Conservation (phyloP, 441 rosid species). For the Geranium incanum region DNA sequence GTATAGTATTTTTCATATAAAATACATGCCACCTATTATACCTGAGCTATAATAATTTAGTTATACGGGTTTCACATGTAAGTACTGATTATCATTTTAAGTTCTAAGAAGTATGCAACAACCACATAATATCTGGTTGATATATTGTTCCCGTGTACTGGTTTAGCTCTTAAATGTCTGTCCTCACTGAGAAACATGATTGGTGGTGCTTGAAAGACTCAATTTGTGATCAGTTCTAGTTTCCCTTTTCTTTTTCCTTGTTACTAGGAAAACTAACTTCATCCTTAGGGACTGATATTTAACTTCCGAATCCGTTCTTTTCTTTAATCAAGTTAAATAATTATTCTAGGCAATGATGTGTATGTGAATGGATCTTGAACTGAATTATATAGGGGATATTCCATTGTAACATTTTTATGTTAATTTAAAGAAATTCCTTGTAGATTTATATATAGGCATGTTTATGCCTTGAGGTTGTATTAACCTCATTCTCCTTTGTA, state of each 20-base stretch:
- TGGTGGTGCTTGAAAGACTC: not conserved
- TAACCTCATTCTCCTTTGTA: not conserved
- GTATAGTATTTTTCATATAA: not conserved
- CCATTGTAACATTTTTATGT: not conserved
- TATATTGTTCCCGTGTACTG: not conserved
- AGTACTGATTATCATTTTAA: not conserved
- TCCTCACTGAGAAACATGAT: not conserved
- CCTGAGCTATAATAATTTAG: not conserved
- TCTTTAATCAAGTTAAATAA: not conserved
- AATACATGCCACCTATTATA: not conserved
- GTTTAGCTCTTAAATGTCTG: constrained; percentile 1
- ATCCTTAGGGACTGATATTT: not conserved
- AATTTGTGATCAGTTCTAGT: not conserved
- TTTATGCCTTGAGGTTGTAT: not conserved
- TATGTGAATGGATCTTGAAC: not conserved
- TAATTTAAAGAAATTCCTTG: not conserved
- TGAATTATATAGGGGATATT: not conserved
- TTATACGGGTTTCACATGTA: not conserved
- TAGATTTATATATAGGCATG: not conserved
- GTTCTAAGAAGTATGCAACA: not conserved
- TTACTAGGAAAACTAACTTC: not conserved
- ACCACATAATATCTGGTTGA: not conserved
- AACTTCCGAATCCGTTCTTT: not conserved
- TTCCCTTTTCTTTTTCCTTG: not conserved
- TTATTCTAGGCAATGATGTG: not conserved